Conservation (phyloP, 164 flowering plant species). For the Berberis thunbergii region DNA sequence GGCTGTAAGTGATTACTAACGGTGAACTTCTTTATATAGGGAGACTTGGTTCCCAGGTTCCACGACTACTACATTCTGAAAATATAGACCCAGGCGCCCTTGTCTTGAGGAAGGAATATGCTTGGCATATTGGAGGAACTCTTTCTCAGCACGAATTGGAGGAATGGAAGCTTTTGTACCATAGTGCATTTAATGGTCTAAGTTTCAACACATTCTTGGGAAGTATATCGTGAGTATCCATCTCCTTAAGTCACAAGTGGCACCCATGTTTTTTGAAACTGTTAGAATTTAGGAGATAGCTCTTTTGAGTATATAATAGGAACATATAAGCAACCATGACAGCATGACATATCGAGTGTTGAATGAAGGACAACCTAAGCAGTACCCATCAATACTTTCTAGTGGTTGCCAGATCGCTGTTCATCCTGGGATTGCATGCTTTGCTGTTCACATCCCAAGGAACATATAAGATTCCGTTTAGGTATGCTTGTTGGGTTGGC, state of each 20-base stretch:
- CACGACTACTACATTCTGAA: constrained; percentile 37
- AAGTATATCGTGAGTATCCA: constrained; percentile 47
- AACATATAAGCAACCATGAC: too few species aligned
- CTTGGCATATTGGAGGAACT: constrained; percentile 88
- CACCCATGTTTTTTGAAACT: too few species aligned
- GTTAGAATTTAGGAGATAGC: too few species aligned
- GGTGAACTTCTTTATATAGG: constrained; percentile 23
- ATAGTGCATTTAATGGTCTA: constrained; percentile 69
- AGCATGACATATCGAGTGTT: too few species aligned
- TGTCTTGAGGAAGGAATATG: constrained; percentile 61
- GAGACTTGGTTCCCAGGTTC: constrained; percentile 56
- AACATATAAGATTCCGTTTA: too few species aligned
- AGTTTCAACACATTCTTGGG: constrained; percentile 95
- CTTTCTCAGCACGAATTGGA: constrained; percentile 55
- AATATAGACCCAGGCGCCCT: constrained; percentile 30
- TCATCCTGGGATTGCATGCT: too few species aligned
- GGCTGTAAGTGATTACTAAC: not conserved
- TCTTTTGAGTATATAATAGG: too few species aligned
- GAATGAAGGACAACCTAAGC: too few species aligned
- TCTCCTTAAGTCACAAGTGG: not conserved
- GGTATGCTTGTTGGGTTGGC: too few species aligned
- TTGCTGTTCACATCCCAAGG: too few species aligned
- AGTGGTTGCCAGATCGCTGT: too few species aligned
- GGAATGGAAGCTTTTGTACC: constrained; percentile 87
- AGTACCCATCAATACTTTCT: too few species aligned